A percentile compares a stretch with the other conserved stretches of the same genome.
These are phyloP conservation scores for Phyllosticta citrichinensis DNA, from an alignment of 2,329 filamentous ascomycete species.

Conservation along the genomic window DNA sequence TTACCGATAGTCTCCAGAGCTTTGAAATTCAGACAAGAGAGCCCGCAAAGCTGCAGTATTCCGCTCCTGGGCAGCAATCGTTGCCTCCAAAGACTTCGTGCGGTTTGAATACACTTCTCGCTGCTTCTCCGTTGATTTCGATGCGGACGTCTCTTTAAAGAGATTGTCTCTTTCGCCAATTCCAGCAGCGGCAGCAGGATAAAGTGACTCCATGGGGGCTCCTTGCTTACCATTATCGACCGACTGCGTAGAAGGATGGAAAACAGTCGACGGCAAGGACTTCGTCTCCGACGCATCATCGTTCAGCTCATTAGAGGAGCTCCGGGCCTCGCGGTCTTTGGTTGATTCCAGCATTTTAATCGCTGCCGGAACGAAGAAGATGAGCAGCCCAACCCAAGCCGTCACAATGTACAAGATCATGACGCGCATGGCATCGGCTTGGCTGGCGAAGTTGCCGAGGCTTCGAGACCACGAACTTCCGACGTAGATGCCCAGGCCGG, in stretches of 20 bases:
- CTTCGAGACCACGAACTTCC: background rate
- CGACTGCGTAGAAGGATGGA: background rate
- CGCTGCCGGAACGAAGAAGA: background rate
- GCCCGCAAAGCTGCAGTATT: background rate
- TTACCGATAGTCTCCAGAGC: background rate
- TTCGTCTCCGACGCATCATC: background rate
- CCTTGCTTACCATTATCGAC: background rate
- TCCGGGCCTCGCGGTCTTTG: background rate
- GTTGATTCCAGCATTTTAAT: background rate
- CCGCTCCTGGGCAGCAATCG: background rate
- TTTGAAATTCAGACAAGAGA: background rate
- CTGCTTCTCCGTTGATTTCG: background rate
- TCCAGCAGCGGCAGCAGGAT: background rate
- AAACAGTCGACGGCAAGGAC: background rate
- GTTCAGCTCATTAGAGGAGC: background rate
- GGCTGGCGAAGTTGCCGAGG: background rate
- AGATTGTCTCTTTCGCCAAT: background rate
- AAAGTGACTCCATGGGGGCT: background rate
- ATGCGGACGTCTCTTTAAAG: background rate
- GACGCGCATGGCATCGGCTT: background rate
- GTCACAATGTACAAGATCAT: background rate
- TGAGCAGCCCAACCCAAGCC: background rate
- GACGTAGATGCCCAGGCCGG: conserved; percentile 13
- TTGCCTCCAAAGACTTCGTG: background rate
- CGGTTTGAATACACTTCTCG: background rate